These are phyloP conservation scores for Diplogelasinospora grovesii DNA, from an alignment of 495 filamentous ascomycete genomes.

Conservation along the genomic window DNA sequence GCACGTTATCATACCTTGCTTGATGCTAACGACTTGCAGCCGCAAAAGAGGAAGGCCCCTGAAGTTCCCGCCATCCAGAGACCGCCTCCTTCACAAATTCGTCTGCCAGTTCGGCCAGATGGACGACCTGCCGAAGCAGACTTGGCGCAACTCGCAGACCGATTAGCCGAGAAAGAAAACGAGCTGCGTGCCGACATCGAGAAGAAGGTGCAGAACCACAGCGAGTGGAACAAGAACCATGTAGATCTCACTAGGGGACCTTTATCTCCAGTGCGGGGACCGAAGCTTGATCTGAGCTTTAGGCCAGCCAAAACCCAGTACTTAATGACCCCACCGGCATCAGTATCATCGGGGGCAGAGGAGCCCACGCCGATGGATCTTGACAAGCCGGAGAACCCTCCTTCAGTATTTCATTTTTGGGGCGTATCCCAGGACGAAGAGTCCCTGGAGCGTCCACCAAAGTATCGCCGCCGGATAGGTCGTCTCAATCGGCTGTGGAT, in stretches of 20 bases:
- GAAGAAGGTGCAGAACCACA: constrained; percentile 71
- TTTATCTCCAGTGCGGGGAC: constrained; percentile 63
- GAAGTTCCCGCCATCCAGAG: constrained; percentile 51
- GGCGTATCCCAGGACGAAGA: constrained; percentile 25
- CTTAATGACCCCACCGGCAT: constrained; percentile 79
- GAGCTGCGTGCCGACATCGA: constrained; percentile 71
- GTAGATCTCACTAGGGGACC: constrained; percentile 78
- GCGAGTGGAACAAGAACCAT: constrained; percentile 78
- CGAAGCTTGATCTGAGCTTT: constrained; percentile 49
- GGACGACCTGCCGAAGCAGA: constrained; percentile 67
- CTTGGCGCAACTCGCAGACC: constrained; percentile 65
- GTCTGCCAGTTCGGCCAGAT: constrained; percentile 63
- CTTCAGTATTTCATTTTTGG: constrained; percentile 26
- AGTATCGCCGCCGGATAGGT: constrained; percentile 67
- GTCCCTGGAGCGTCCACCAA: constrained; percentile 56
- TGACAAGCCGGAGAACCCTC: constrained; percentile 26
- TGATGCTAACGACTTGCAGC: constrained; percentile 38
- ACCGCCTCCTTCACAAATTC: constrained; percentile 46
- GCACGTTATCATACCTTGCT: constrained; percentile 7
- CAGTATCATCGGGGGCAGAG: constrained; percentile 60
- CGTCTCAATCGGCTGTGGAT: constrained; percentile 75
- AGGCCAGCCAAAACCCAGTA: constrained; percentile 77
- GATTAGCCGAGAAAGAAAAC: constrained; percentile 75
- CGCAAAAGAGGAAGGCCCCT: constrained; percentile 64
- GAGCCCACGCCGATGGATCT: constrained; percentile 33